A percentile compares a stretch with the other conserved stretches of the same genome.
These are phyloP conservation scores for Phytophthora crassamura DNA, from an alignment of 352 stramenopile genomes.

Conservation along the genomic window DNA sequence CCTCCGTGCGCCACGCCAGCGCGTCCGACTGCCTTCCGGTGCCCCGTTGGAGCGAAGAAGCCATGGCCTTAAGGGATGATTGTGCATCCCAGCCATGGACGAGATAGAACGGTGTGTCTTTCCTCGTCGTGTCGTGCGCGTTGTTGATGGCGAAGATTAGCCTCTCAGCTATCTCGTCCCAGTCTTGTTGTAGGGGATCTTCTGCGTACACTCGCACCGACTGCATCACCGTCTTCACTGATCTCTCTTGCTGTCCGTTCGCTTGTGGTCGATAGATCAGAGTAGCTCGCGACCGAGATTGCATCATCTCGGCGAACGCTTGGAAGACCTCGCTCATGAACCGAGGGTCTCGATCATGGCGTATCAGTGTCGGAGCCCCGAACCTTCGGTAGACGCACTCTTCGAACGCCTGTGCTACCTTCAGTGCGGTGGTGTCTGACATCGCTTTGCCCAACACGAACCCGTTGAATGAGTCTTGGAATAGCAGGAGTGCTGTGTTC, in stretches of 20 bases:
- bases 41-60: background rate
- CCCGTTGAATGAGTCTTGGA: constrained; percentile 11
- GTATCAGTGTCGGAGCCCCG: constrained; percentile 9
- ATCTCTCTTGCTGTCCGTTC: constrained; percentile 20
- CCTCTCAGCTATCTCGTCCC: background rate
- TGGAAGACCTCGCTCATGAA: too few species aligned
- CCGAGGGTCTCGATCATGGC: constrained; percentile 19
- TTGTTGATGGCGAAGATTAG: too few species aligned
- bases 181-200: constrained; percentile 1
- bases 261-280: constrained; percentile 20
- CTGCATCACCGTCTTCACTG: constrained; percentile 5
- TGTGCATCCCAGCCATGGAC: too few species aligned
- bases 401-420: constrained; percentile 15
- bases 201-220: constrained; percentile 2
- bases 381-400: constrained; percentile 16
- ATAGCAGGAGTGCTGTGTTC: constrained; percentile 11
- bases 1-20: background rate
- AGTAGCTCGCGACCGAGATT: background rate
- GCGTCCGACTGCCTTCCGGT: background rate
- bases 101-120: too few species aligned
- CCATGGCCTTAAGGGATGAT: too few species aligned
- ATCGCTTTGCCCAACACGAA: constrained; percentile 22
- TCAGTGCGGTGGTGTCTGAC: constrained; percentile 1
- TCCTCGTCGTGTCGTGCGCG: too few species aligned
- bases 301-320: constrained; percentile 18